phyloP scores from a whole-genome alignment of 2,329 filamentous ascomycete species.

The Chalara sp. region DNA sequence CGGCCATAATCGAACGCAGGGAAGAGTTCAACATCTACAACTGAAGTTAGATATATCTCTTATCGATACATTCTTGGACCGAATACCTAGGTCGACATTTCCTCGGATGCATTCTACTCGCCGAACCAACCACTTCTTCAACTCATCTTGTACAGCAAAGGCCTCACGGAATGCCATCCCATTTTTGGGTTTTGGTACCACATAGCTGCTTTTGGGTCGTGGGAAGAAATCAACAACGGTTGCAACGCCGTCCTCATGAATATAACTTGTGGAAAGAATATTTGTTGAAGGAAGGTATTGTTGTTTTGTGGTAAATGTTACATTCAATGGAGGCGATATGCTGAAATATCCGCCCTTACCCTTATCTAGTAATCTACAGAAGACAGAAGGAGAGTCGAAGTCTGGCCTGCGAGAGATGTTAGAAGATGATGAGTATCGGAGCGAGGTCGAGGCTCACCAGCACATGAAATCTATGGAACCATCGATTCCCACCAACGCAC shows the following conservation, averaged over 20 bases:
- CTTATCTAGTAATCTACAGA: slow-evolving; percentile 68
- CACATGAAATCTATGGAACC: slow-evolving; percentile 74
- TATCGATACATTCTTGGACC: neutral
- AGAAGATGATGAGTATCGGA: slow-evolving; percentile 1
- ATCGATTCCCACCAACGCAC: slow-evolving; percentile 67
- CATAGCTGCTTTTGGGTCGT: slow-evolving; percentile 52
- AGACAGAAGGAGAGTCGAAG: slow-evolving; percentile 71
- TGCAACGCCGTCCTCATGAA: slow-evolving; percentile 67
- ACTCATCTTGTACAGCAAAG: slow-evolving; percentile 47
- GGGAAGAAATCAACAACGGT: slow-evolving; percentile 73
- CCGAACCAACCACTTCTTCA: slow-evolving; percentile 66
- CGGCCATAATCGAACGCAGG: slow-evolving; percentile 67
- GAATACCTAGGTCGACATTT: slow-evolving; percentile 48
- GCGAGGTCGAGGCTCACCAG: slow-evolving; percentile 42
- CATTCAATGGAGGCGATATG: slow-evolving; percentile 47
- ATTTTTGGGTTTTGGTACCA: slow-evolving; percentile 40
- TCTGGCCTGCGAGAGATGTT: slow-evolving; percentile 49
- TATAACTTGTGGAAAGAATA: slow-evolving; percentile 71
- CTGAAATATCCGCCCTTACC: slow-evolving; percentile 69
- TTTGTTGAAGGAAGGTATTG: slow-evolving; percentile 71
- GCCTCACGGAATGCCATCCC: slow-evolving; percentile 48
- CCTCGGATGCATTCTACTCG: slow-evolving; percentile 69
- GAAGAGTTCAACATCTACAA: slow-evolving; percentile 59
- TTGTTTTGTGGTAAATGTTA: slow-evolving; percentile 64
- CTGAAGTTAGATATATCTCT: slow-evolving; percentile 4